phyloP scores from a whole-genome alignment of 371 early-diverging fungal species.

The Mortierella polycephala region DNA sequence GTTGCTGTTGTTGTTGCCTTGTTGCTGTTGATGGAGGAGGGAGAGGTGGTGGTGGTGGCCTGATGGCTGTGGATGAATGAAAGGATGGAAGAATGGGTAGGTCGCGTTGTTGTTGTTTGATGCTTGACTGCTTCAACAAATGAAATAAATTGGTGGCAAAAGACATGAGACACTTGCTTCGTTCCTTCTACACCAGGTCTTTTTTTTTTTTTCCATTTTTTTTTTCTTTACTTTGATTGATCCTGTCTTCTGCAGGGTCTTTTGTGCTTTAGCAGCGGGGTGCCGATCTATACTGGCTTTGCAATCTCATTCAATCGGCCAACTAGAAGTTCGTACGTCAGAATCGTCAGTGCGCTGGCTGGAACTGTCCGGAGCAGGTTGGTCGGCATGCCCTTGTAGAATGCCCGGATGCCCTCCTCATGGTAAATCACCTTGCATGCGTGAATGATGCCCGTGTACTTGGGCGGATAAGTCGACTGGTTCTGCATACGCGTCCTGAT shows the following conservation, averaged over 20 bases:
- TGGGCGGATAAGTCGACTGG: slow-evolving; percentile 75
- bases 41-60: neutral
- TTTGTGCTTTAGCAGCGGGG: neutral
- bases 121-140: slow-evolving; percentile 9
- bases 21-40: slow-evolving; percentile 2
- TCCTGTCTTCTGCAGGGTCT: too few species aligned
- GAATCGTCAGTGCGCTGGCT: slow-evolving; percentile 85
- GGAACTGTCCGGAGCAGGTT: slow-evolving; percentile 93
- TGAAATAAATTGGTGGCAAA: neutral
- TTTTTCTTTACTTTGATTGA: slow-evolving; percentile 1
- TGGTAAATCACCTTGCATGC: slow-evolving; percentile 73
- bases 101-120: too few species aligned
- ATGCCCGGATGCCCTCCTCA: slow-evolving; percentile 86
- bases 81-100: too few species aligned
- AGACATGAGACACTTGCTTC: too few species aligned
- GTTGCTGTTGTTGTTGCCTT: neutral
- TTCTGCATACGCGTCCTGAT: slow-evolving; percentile 92
- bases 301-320: slow-evolving; percentile 45
- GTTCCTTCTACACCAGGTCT: neutral
- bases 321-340: slow-evolving; percentile 84
- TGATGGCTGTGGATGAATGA: too few species aligned
- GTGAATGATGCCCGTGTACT: slow-evolving; percentile 83
- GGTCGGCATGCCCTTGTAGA: slow-evolving; percentile 90
- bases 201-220: slow-evolving; percentile 9
- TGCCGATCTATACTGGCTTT: slow-evolving; percentile 26